phyloP scores from a whole-genome alignment of 768 basidiomycete species.

The Russula vinacea region DNA sequence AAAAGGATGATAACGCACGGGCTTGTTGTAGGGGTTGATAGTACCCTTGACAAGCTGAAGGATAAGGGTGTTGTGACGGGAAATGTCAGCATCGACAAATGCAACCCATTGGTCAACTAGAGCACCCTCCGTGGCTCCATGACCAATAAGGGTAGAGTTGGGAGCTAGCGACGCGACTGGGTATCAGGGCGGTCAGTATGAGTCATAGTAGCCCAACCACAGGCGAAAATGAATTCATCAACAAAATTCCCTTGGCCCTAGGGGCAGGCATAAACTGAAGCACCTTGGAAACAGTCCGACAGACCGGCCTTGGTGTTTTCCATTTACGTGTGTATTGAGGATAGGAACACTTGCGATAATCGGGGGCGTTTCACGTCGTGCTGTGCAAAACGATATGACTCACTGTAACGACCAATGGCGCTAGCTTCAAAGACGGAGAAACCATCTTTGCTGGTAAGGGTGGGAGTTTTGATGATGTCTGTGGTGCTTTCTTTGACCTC shows the following conservation, averaged over 20 bases:
- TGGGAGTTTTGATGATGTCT: conserved; percentile 79
- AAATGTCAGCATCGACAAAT: conserved; percentile 67
- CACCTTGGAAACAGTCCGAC: background rate
- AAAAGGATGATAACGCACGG: conserved; percentile 45
- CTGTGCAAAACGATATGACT: conserved; percentile 41
- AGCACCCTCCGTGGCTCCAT: conserved; percentile 61
- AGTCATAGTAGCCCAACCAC: conserved; percentile 17
- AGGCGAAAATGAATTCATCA: background rate
- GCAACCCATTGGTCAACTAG: conserved; percentile 84
- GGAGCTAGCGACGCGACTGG: conserved; percentile 74
- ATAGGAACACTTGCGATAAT: background rate
- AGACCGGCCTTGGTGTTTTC: background rate
- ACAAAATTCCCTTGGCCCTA: background rate
- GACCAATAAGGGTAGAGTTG: conserved; percentile 75
- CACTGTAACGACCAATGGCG: conserved; percentile 86
- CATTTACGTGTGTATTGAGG: background rate
- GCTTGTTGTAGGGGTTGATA: conserved; percentile 75
- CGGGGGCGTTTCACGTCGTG: background rate
- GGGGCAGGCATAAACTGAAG: background rate
- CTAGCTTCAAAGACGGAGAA: conserved; percentile 73
- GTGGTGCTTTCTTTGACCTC: conserved; percentile 52
- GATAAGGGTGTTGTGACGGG: conserved; percentile 39
- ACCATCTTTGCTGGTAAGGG: conserved; percentile 72
- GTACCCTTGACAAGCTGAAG: conserved; percentile 44
- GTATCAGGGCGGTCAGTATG: conserved; percentile 24